Evolutionary conservation across 1,284 basidiomycete species (phyloP), one percentile per base, ranked within the genome.

Genomic region (Baeospora myosura): DNA sequence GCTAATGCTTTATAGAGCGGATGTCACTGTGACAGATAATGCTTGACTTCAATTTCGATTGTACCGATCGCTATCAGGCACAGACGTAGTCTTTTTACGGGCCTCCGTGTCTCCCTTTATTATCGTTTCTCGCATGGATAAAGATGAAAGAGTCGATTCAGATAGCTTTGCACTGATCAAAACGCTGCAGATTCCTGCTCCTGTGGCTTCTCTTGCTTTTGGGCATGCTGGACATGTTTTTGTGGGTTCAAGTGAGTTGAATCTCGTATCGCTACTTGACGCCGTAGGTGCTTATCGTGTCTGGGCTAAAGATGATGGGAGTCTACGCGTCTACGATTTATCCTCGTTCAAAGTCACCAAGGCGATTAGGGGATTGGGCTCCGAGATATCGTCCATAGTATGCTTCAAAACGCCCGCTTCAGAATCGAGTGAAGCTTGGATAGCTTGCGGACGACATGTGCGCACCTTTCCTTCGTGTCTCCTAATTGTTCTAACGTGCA

Each of bases 301-400:
- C 5, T n/a, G 18, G 26, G 12, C 48, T 23, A 20, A 48, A 84
- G 85, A 76, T 49, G 83, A 88, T 57, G 85, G 85, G 8, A 72
- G 71, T 40, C 57, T 88, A 36, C 76, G 86, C 16, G 60, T 84
- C 17, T 88, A 88, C 53, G 62, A 69, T 44, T 60, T 77, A 3
- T 72, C 76, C 2, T 69, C 74, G 0, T 65, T 64, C 47, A 81
- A 71, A 53, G 83, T 86, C 4, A 49, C 70, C 21, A 82, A 74
- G 51, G 85, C 81, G 0, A 62, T 87, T 40, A 69, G 74, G 51
- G 72, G 71, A 10, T 58, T 85, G 2, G 69, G 66, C 2, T 54
- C 55, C 3, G 76, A 82, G 46, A 61, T 88, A 3, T 78, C 82
- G 0, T 85, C 79, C 0, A 62, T 85, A 17, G 61, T 66, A 1